A percentile compares a stretch with the other conserved stretches of the same genome.
Conservation (phyloP, 192 early-diverging fungal species). For the Paraglomus brasilianum region DNA sequence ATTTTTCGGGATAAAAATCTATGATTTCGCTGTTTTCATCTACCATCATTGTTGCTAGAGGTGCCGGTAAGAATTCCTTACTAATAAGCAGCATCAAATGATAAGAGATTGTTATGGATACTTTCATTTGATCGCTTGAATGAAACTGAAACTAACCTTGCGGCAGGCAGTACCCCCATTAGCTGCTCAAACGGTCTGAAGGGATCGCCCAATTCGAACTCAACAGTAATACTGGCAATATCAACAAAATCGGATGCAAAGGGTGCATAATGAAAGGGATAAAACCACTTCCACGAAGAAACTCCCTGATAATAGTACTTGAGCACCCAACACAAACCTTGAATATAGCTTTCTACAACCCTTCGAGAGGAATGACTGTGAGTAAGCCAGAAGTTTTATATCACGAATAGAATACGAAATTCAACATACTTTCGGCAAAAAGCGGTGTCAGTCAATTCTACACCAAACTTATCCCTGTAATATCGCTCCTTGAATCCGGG, state of each 20-base stretch:
- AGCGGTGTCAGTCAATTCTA: constrained; percentile 57
- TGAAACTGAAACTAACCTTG: constrained; percentile 37
- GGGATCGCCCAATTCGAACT: constrained; percentile 82
- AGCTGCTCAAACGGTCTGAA: constrained; percentile 93
- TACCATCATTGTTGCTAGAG: constrained; percentile 79
- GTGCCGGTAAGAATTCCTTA: constrained; percentile 64
- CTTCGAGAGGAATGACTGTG: constrained; percentile 17
- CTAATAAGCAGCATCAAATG: constrained; percentile 29
- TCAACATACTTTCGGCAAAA: constrained; percentile 53
- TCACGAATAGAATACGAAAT: not conserved
- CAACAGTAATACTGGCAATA: constrained; percentile 67
- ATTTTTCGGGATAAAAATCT: constrained; percentile 93
- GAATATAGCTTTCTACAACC: constrained; percentile 81
- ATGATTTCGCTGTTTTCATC: constrained; percentile 79
- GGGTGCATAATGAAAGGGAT: constrained; percentile 96
- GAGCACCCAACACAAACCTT: constrained; percentile 96
- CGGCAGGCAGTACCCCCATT: constrained; percentile 94
- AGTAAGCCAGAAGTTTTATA: not conserved
- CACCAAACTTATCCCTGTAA: constrained; percentile 65
- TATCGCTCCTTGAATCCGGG: constrained; percentile 73
- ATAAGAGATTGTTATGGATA: not conserved
- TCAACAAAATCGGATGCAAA: constrained; percentile 80
- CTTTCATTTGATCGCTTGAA: not conserved
- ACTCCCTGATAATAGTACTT: constrained; percentile 94
- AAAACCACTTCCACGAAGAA: constrained; percentile 97